Base-by-base conservation (phyloP, 2,329 filamentous ascomycete genomes). In the Apiospora phragmitis region DNA sequence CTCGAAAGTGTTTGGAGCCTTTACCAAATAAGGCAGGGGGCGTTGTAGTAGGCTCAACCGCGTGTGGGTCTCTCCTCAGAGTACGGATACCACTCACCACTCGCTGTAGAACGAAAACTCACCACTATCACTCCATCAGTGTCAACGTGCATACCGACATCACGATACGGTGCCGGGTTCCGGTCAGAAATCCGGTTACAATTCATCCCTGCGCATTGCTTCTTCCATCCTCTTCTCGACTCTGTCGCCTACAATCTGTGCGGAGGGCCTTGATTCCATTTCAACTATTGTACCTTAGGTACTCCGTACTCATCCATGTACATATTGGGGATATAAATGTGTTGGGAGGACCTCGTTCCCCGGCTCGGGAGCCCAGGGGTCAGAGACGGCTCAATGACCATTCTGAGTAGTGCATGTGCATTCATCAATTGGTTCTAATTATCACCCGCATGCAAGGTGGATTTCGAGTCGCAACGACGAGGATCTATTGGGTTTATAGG, bases 1-100 rank as follows among this genome's bases (percentile, higher is more conserved):
- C 55, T 62, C 55, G 55, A 62, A 38, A 24, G 55, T 62, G 55
- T 62, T 62, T 62, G 55, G 55, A 62, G 55, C 4, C 32, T 62
- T 62, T 62, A 62, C 55, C 55, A 38, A 38, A 62, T 62, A 62
- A 12, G 55, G 55, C 29, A 62, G 55, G 55, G 55, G 32, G 32
- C 55, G 55, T 11, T 62, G 55, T 47, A 47, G 21, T 38, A 62
- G 55, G 18, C 55, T 62, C 55, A 38, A 38, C 32, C 18, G 32
- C 5, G 8, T 9, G 55, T 38, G 55, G 55, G 55, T 38, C 55
- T 38, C 32, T 62, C 26, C 16, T 18, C 29, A n/a, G n/a, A n/a
- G n/a, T n/a, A n/a, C n/a, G n/a, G n/a, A n/a, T n/a, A n/a, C 38
- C 51, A 59, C 51, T 29, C 45, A 32, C 6, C 6, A 59, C 14